A percentile compares a stretch with the other conserved stretches of the same genome.
Evolutionary conservation across 139 green algal genomes (phyloP).

Genomic region (Closterium sp.): DNA sequence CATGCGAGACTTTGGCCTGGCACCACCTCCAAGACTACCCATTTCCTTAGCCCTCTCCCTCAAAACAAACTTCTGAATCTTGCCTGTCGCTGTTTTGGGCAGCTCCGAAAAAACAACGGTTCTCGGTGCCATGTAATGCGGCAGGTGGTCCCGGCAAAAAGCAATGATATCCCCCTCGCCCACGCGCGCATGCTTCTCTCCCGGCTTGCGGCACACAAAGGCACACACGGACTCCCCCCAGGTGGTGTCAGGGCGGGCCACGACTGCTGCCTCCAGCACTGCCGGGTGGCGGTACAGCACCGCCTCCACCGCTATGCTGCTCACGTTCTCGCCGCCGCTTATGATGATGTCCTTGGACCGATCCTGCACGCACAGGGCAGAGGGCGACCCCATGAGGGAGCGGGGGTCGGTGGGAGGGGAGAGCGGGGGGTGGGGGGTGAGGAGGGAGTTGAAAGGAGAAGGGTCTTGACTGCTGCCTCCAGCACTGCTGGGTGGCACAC

Average conservation of each 20-base stretch:
- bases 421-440: background rate
- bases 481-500: conserved; percentile 25
- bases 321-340: conserved; percentile 46
- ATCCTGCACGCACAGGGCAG: background rate
- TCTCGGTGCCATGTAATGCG: conserved; percentile 22
- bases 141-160: conserved; percentile 36
- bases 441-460: background rate
- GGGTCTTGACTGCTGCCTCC: conserved; percentile 27
- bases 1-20: background rate
- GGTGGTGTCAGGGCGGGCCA: conserved; percentile 25
- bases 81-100: conserved; percentile 43
- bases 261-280: conserved; percentile 38
- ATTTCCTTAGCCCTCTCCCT: conserved; percentile 16
- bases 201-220: conserved; percentile 18
- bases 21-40: conserved; percentile 5
- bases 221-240: conserved; percentile 35
- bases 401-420: background rate
- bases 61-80: conserved; percentile 46
- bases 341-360: conserved; percentile 51
- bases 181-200: background rate
- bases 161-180: conserved; percentile 15
- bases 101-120: conserved; percentile 24
- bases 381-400: no score
- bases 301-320: conserved; percentile 34
- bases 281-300: conserved; percentile 18